Base-by-base conservation (phyloP, 176 grass and related monocot species). In the Leersia perrieri region DNA sequence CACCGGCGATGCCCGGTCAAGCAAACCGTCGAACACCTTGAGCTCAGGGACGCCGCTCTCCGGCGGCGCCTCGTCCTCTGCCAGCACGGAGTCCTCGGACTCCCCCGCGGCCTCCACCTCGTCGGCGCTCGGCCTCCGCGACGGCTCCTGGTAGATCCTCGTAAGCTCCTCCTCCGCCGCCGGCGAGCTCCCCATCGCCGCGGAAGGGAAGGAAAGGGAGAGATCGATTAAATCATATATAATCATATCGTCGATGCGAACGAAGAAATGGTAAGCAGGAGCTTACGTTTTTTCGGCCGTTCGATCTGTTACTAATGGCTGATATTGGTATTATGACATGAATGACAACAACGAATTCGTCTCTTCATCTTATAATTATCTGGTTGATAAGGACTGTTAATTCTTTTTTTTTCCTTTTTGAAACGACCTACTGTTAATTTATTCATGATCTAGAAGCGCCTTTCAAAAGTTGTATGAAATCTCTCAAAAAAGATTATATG, bases 21-120 rank as follows among this genome's bases (percentile, higher is more conserved):
- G 85, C 65, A 91, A 76, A 29, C 73, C 89, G 26, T 91, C 85
- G 28, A 91, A 91, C 66, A 88, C 71, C 55, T 85, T 70, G 35
- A 91, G 65, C 44, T 91, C 85, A 8, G 77, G 77, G 34, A 87
- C 76, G 22, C 72, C 85, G 0, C 68, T 39, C 63, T 72, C 70
- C 57, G 69, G 63, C 29, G 13, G 81, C 57, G 80, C 72, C 28
- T 66, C 82, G 0, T 66, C 53, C 70, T 72, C 76, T 33, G 8
- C 60, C 42, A 32, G 68, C 23, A 41, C 82, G 71, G 63, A 77
- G 41, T 88, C 81, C 26, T 87, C 80, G 29, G 70, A 16, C 30
- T 81, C 69, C 6, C 70, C 70, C 22, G 81, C 70, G 7, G 28
- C 18, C 63, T 77, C 62, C 51, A 85, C 76, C 39, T 91, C 81